Percentiles rank a stretch among this genome's conserved stretches.
Evolutionary conservation across 2,329 filamentous ascomycete species (phyloP).

Genomic region (Arthrobotrys pseudoclavata): DNA sequence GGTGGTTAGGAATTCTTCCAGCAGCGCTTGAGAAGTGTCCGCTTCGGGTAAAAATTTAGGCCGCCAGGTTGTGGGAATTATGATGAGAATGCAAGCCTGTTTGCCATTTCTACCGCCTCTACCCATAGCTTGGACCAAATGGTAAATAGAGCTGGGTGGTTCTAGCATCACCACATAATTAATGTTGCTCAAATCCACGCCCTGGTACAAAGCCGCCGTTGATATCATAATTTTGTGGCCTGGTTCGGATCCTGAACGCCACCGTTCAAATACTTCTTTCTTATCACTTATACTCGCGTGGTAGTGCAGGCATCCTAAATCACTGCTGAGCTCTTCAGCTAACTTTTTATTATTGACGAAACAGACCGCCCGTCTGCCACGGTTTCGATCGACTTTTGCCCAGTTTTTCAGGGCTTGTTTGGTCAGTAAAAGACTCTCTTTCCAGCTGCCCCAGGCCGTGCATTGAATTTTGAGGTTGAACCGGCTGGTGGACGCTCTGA

Average conservation of each 20-base stretch:
- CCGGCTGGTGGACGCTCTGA: neutral
- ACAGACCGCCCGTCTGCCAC: neutral
- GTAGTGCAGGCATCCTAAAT: neutral
- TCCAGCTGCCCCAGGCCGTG: neutral
- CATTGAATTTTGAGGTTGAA: conserved; percentile 28
- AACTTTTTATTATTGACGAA: conserved; percentile 13
- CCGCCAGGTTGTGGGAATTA: neutral
- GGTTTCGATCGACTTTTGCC: neutral
- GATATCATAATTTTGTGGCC: conserved; percentile 1
- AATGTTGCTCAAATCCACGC: conserved; percentile 2
- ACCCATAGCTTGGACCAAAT: conserved; percentile 10
- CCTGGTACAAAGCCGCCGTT: conserved; percentile 5
- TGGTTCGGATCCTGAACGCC: neutral
- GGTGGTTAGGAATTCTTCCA: neutral
- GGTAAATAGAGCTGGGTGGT: conserved; percentile 7
- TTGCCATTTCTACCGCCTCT: neutral
- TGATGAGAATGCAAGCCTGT: neutral
- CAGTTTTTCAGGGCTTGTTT: neutral
- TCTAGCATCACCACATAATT: conserved; percentile 2
- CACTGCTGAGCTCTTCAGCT: neutral
- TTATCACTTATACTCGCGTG: neutral
- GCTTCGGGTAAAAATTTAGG: neutral
- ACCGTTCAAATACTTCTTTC: neutral
- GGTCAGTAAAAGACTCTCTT: neutral
- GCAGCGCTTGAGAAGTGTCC: neutral